Percentiles rank a stretch among this genome's conserved stretches.
Conservation (phyloP, 2,329 filamentous ascomycete genomes). For the Hortaea werneckii region DNA sequence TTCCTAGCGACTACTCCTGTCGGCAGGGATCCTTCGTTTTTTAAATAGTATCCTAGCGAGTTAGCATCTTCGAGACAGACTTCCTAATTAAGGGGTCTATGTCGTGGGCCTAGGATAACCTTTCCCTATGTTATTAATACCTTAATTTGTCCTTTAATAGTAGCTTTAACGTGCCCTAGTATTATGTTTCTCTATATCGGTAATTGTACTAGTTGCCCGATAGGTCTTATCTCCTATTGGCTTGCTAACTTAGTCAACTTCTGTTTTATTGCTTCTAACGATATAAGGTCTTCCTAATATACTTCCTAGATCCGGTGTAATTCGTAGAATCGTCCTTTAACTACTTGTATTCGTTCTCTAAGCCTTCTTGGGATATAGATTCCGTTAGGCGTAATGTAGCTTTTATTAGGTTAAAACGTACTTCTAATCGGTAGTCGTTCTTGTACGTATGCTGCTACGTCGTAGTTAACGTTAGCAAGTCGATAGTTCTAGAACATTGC, state of each 20-base stretch:
- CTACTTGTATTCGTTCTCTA: neutral
- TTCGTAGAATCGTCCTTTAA: slow-evolving; percentile 1
- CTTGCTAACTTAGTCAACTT: neutral
- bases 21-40: neutral
- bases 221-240: neutral
- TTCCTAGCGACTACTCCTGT: neutral
- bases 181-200: neutral
- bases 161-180: neutral
- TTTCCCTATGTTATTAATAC: too few relatives aligned
- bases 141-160: too few relatives aligned
- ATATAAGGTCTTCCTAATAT: neutral
- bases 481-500: too few relatives aligned
- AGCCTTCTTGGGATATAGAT: slow-evolving; percentile 2
- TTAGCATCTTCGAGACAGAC: too few relatives aligned
- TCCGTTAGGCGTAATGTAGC: slow-evolving; percentile 4
- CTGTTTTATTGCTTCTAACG: neutral
- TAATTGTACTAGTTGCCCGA: neutral
- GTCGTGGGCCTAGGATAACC: too few relatives aligned
- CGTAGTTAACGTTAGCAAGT: too few relatives aligned
- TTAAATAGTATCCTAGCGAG: neutral
- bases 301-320: neutral
- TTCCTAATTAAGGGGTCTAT: too few relatives aligned
- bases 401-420: neutral
- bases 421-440: slow-evolving; percentile 6
- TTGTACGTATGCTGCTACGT: too few relatives aligned